Evolutionary conservation across 495 filamentous ascomycete genomes (phyloP), one percentile per base, ranked within the genome.

Genomic region (Xylaria longipes): DNA sequence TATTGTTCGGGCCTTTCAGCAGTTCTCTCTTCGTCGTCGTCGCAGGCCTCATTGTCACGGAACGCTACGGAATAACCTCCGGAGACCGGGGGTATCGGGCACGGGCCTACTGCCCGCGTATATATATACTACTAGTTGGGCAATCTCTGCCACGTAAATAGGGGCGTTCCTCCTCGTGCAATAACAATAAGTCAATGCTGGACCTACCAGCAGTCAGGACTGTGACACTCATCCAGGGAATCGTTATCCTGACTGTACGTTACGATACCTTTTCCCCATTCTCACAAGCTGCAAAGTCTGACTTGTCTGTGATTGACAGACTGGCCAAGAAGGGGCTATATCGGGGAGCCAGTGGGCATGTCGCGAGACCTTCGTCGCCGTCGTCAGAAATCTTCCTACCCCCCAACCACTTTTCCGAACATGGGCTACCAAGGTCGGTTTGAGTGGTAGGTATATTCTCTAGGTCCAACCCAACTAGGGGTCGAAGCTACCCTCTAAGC

Each of bases 281-380:
- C 66, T n/a, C 31, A 29, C 25, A 73, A 63, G 29, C 0, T 15
- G 61, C 63, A 6, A 50, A 37, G 0, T 3, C 43, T 50, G 45
- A 65, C 43, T 35, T 35, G 25, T 64, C 25, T 25, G 31, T 43
- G 43, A n/a, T 31, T 50, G 8, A 65, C 72, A 84, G 33, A 84
- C 82, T 8, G 83, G 83, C 1, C 81, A 80, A 48, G 62, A 73
- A 22, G 71, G 48, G 17, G 71, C 64, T n/a, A n/a, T 68, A 12
- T 35, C 57, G 0, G 71, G 74, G 0, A 71, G 68, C 8, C 39
- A 39, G 58, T 89, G 87, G 87, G 86, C 85, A 3, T 81, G 81
- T 3, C 80, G 87, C 27, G 87, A 88, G 72, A 84, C 84, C 5
- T 88, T 88, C 70, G 86, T 87, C 22, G 82, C 86, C 29, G 81